phyloP scores from a whole-genome alignment of 225 moss, liverwort and hornwort species.

The Asterella californica region DNA sequence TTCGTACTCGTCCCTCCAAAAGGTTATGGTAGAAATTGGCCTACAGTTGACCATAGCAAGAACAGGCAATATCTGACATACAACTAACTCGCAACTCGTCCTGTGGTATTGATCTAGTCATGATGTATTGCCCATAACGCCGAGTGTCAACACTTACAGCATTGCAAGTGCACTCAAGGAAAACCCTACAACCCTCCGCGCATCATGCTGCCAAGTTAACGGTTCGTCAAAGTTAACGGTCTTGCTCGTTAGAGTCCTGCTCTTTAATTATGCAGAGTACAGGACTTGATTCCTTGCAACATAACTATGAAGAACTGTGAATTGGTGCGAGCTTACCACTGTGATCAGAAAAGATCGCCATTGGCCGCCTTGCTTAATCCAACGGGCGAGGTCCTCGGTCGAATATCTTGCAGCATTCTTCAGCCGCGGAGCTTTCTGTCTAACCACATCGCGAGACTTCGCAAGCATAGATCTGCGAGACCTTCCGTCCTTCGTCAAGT shows the following conservation, averaged over 20 bases:
- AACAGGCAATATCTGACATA: background rate
- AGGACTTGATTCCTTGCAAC: background rate
- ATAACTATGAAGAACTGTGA: background rate
- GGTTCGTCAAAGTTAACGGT: background rate
- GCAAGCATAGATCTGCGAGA: slow-evolving; percentile 32
- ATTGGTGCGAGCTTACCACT: slow-evolving; percentile 32
- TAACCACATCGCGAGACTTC: slow-evolving; percentile 44
- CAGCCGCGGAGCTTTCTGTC: slow-evolving; percentile 56
- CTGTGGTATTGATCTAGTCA: too few species aligned
- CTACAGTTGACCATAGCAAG: too few species aligned
- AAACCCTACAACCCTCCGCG: background rate
- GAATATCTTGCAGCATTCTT: slow-evolving; percentile 40
- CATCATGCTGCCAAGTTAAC: background rate
- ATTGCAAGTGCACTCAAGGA: background rate
- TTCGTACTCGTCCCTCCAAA: too few species aligned
- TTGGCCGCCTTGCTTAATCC: slow-evolving; percentile 56
- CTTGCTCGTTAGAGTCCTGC: background rate
- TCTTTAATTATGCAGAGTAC: background rate
- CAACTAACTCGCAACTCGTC: background rate
- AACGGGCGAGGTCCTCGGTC: slow-evolving; percentile 39
- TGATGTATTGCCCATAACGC: too few species aligned
- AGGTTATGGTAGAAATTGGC: too few species aligned
- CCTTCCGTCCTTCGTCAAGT: slow-evolving; percentile 34
- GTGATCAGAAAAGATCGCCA: slow-evolving; percentile 59
- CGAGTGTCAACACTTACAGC: background rate